A percentile compares a stretch with the other conserved stretches of the same genome.
Conservation (phyloP, 2,329 filamentous ascomycete genomes). For the Hypoxylon sp. region DNA sequence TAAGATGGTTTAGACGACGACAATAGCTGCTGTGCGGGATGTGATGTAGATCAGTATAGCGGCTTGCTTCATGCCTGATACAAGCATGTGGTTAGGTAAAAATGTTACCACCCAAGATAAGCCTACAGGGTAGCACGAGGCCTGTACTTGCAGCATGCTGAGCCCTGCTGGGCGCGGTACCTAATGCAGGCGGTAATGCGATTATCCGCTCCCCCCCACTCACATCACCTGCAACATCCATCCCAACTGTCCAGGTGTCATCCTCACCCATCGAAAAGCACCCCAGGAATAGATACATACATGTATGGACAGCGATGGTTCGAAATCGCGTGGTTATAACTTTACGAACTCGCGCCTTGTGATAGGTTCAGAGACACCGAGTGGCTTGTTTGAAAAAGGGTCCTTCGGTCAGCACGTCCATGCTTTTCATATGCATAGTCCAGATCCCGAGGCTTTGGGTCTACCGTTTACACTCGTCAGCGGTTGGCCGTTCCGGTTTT, state of each 20-base stretch:
- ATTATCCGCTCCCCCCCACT: constrained; percentile 25
- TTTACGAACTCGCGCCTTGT: neutral
- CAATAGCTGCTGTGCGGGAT: too few species aligned
- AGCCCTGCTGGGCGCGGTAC: too few species aligned
- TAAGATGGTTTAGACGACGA: neutral
- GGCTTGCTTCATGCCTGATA: constrained; percentile 5
- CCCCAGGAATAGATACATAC: constrained; percentile 5
- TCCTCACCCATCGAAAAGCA: neutral
- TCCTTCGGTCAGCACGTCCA: neutral
- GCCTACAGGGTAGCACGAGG: neutral
- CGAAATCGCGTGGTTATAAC: constrained; percentile 10
- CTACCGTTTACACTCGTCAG: constrained; percentile 11
- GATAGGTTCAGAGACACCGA: neutral
- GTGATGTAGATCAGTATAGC: constrained; percentile 8
- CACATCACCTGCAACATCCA: constrained; percentile 4
- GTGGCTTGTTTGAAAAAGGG: neutral
- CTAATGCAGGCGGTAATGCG: constrained; percentile 14
- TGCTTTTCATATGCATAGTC: constrained; percentile 18
- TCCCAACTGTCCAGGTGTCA: neutral
- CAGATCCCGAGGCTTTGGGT: constrained; percentile 26
- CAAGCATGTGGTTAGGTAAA: neutral
- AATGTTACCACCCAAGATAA: neutral
- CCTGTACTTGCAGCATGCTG: constrained; percentile 3
- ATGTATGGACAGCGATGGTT: neutral
- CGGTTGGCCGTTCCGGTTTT: constrained; percentile 4